Evolutionary conservation across 192 early-diverging fungal species (phyloP).

Genomic region (Coemansia sp.): DNA sequence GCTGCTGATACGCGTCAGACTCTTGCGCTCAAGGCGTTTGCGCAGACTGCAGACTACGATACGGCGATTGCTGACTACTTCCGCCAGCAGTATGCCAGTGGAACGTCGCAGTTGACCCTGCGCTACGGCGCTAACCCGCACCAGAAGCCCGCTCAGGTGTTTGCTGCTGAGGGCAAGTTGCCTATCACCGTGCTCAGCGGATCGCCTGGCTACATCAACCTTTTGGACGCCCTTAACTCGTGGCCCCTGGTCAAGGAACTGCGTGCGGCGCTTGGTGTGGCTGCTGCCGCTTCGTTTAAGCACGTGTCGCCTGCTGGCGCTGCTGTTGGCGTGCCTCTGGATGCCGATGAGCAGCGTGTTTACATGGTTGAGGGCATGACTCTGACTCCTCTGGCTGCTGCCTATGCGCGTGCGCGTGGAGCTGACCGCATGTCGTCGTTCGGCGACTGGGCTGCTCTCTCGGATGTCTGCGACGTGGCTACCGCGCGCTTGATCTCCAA

Average conservation of each 20-base stretch:
- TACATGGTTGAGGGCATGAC: conserved; percentile 89
- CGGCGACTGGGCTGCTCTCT: conserved; percentile 97
- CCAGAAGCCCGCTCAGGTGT: conserved; percentile 97
- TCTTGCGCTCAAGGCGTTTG: conserved; percentile 95
- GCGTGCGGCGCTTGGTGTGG: conserved; percentile 76
- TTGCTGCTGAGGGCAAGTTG: conserved; percentile 70
- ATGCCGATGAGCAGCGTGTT: conserved; percentile 84
- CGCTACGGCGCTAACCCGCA: conserved; percentile 99
- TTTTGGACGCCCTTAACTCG: conserved; percentile 95
- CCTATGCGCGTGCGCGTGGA: conserved; percentile 97
- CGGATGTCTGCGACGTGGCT: conserved; percentile 82
- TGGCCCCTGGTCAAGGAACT: conserved; percentile 99
- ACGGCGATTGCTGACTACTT: conserved; percentile 94
- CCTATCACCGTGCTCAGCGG: conserved; percentile 92
- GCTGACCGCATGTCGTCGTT: conserved; percentile 99
- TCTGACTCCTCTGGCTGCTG: conserved; percentile 84
- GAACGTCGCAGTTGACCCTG: conserved; percentile 76
- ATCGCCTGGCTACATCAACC: conserved; percentile 97
- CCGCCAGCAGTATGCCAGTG: conserved; percentile 85
- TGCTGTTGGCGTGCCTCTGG: conserved; percentile 84
- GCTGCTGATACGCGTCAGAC: conserved; percentile 72
- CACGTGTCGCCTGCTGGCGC: conserved; percentile 99
- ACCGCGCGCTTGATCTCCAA: conserved; percentile 95
- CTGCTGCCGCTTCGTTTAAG: conserved; percentile 98
- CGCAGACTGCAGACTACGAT: conserved; percentile 96